Conservation (phyloP, 106 monocot genomes). For the Dioscorea alata region DNA sequence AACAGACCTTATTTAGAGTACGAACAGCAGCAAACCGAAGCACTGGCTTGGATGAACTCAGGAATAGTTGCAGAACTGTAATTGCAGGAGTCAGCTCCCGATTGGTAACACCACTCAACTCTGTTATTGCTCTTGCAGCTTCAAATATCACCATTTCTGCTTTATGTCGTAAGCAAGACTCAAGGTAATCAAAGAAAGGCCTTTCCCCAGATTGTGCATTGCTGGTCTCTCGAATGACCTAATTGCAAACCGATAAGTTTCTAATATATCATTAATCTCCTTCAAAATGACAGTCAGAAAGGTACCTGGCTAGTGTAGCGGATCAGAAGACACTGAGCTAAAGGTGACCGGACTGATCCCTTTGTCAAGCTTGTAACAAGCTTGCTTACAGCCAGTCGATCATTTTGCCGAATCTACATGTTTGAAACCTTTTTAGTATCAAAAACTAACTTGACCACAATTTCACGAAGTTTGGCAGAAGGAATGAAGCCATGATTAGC, state of each 20-base stretch:
- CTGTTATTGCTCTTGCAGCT: conserved; percentile 97
- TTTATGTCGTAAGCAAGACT: conserved; percentile 91
- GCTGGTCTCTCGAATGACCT: conserved; percentile 85
- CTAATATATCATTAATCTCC: no score
- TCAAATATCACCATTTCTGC: conserved; percentile 99
- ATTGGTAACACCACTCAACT: conserved; percentile 81
- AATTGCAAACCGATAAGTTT: neutral
- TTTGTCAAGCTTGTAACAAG: conserved; percentile 88
- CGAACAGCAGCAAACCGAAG: conserved; percentile 97
- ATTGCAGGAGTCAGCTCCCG: conserved; percentile 95
- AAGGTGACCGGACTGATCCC: conserved; percentile 84
- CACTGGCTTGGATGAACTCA: conserved; percentile 99
- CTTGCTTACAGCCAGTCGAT: conserved; percentile 95
- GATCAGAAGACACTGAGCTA: conserved; percentile 97
- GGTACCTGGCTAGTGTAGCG: conserved; percentile 88
- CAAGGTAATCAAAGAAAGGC: conserved; percentile 89
- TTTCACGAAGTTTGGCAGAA: no score
- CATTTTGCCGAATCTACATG: conserved; percentile 91
- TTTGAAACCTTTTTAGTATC: no score
- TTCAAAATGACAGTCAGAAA: neutral
- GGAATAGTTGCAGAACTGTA: conserved; percentile 91
- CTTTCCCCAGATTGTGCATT: conserved; percentile 81
- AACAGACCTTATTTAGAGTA: conserved; percentile 86
- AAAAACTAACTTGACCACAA: no score
- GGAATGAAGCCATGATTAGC: no score